These are phyloP conservation scores for Hyaloscypha bicolor DNA, from an alignment of 495 filamentous ascomycete species.

Conservation along the genomic window DNA sequence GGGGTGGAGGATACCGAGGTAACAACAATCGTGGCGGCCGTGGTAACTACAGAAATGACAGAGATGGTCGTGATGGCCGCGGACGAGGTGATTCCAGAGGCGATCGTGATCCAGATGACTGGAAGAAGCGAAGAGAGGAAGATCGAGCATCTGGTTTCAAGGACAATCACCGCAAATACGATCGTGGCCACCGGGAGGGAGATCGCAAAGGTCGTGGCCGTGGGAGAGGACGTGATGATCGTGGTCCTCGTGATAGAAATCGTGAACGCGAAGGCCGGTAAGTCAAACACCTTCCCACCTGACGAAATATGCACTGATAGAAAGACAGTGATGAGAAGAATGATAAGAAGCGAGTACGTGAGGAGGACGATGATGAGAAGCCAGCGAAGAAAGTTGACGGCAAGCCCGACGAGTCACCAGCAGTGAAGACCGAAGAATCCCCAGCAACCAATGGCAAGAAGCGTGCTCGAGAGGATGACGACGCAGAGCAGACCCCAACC, in stretches of 20 bases:
- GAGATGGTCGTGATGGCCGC: constrained; percentile 17
- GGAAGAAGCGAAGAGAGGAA: constrained; percentile 67
- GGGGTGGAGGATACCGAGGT: constrained; percentile 36
- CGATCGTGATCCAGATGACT: constrained; percentile 58
- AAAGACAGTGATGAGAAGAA: constrained; percentile 34
- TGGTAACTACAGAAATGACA: constrained; percentile 12
- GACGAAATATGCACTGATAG: constrained; percentile 27
- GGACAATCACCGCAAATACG: constrained; percentile 37
- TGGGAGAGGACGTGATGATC: constrained; percentile 40
- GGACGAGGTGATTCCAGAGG: constrained; percentile 24
- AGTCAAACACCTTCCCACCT: neutral
- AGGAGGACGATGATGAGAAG: constrained; percentile 29
- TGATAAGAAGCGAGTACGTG: constrained; percentile 27
- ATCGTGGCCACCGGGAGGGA: constrained; percentile 35
- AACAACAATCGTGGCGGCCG: constrained; percentile 34
- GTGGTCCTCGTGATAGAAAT: constrained; percentile 33
- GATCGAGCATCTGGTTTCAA: constrained; percentile 66
- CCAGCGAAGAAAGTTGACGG: constrained; percentile 53
- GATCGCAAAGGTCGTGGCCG: constrained; percentile 39
- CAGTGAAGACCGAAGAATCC: constrained; percentile 27
- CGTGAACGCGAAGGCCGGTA: constrained; percentile 35
- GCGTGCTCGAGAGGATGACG: constrained; percentile 32
- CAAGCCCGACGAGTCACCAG: constrained; percentile 39
- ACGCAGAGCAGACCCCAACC: constrained; percentile 32
- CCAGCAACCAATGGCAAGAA: constrained; percentile 27